phyloP scores from a whole-genome alignment of 208 protist species.

The Ichthyophonus hoferi region DNA sequence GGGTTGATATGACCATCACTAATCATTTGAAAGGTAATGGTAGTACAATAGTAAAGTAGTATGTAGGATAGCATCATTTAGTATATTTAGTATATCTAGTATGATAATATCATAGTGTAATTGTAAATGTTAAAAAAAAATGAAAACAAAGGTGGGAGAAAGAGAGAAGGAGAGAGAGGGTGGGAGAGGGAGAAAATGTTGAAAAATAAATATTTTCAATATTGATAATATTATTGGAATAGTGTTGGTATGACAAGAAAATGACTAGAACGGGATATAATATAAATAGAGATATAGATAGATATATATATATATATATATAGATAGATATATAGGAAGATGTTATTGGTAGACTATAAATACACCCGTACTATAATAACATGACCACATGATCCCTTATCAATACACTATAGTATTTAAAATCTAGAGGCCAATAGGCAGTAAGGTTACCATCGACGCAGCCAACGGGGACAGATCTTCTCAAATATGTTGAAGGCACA shows the following conservation, averaged over 20 bases:
- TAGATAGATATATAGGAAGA: background rate
- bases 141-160: background rate
- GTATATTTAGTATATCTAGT: no score
- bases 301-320: background rate
- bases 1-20: background rate
- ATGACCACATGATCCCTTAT: no score
- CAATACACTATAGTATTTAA: background rate
- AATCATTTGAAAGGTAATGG: background rate
- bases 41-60: no score
- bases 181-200: background rate
- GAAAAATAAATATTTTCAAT: no score
- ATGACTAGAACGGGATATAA: no score
- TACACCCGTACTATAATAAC: no score
- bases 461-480: conserved; percentile 13
- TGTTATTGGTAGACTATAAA: background rate
- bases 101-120: no score
- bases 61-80: no score
- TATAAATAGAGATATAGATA: no score
- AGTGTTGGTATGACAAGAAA: no score
- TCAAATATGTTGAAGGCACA: conserved; percentile 71
- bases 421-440: conserved; percentile 80
- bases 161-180: background rate
- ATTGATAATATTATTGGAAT: no score
- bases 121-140: no score
- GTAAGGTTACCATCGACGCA: conserved; percentile 86